These are phyloP conservation scores for Cladosporium sp. DNA, from an alignment of 2,329 filamentous ascomycete genomes.

Conservation along the genomic window DNA sequence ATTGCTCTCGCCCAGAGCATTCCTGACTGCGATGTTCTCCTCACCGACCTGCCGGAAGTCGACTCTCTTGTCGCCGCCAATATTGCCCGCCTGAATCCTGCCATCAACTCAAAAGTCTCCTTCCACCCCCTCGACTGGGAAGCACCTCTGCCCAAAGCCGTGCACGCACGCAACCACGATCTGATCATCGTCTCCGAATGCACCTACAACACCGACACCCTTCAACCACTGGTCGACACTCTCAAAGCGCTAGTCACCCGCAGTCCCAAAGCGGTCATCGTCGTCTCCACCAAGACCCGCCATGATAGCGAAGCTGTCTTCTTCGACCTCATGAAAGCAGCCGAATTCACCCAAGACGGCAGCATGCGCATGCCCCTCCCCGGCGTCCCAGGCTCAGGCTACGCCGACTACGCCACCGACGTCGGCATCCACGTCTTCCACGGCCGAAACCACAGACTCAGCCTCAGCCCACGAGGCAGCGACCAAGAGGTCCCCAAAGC, in stretches of 20 bases:
- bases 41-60: conserved; percentile 69
- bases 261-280: conserved; percentile 54
- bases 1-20: conserved; percentile 62
- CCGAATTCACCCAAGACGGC: conserved; percentile 36
- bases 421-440: conserved; percentile 40
- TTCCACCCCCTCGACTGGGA: conserved; percentile 67
- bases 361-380: conserved; percentile 35
- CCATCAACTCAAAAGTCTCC: conserved; percentile 45
- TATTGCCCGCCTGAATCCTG: conserved; percentile 47
- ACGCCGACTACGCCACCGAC: conserved; percentile 40
- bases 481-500: conserved; percentile 33
- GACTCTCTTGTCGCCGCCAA: conserved; percentile 62
- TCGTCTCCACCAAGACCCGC: conserved; percentile 67
- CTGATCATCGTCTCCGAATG: conserved; percentile 69
- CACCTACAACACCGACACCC: conserved; percentile 71
- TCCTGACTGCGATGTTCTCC: conserved; percentile 54
- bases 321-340: conserved; percentile 59
- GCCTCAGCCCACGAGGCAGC: conserved; percentile 35
- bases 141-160: conserved; percentile 46
- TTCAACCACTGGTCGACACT: conserved; percentile 63
- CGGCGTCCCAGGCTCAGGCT: conserved; percentile 38
- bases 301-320: conserved; percentile 68
- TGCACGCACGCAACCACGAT: conserved; percentile 52
- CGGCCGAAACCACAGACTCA: conserved; percentile 36
- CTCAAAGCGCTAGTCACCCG: conserved; percentile 51